Evolutionary conservation across 139 green algal genomes (phyloP).

Genomic region (Limnomonas spitsbergensis): DNA sequence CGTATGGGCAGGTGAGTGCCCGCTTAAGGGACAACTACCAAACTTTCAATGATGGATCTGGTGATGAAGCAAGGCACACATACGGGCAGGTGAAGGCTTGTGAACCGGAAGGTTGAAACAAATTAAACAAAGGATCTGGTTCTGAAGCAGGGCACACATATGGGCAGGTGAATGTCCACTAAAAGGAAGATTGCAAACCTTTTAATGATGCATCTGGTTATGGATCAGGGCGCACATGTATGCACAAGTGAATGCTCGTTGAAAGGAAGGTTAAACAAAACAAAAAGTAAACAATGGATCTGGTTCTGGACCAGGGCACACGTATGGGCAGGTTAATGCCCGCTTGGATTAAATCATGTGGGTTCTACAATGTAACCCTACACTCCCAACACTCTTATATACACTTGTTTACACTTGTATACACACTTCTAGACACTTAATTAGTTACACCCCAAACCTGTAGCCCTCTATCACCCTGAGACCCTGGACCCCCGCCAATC

Average conservation of each 20-base stretch:
- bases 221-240: neutral
- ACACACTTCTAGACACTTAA: too few species aligned
- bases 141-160: constrained; percentile 12
- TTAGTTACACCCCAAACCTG: too few species aligned
- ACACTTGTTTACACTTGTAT: too few species aligned
- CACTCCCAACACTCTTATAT: too few species aligned
- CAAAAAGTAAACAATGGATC: constrained; percentile 26
- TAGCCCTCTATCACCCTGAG: too few species aligned
- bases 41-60: neutral
- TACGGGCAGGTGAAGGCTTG: neutral
- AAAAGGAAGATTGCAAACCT: neutral
- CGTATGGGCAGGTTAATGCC: constrained; percentile 19
- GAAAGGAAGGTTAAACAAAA: too few species aligned
- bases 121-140: constrained; percentile 27
- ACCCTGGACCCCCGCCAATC: too few species aligned
- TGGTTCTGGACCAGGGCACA: constrained; percentile 18
- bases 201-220: neutral
- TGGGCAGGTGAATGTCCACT: constrained; percentile 11
- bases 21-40: neutral
- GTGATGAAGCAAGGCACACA: neutral
- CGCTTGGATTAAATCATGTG: neutral
- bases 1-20: constrained; percentile 20
- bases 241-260: too few species aligned
- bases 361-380: too few species aligned
- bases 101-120: neutral